These are phyloP conservation scores for Cnidoscolus chayamansa DNA, from an alignment of 441 rosid genomes.

Conservation along the genomic window DNA sequence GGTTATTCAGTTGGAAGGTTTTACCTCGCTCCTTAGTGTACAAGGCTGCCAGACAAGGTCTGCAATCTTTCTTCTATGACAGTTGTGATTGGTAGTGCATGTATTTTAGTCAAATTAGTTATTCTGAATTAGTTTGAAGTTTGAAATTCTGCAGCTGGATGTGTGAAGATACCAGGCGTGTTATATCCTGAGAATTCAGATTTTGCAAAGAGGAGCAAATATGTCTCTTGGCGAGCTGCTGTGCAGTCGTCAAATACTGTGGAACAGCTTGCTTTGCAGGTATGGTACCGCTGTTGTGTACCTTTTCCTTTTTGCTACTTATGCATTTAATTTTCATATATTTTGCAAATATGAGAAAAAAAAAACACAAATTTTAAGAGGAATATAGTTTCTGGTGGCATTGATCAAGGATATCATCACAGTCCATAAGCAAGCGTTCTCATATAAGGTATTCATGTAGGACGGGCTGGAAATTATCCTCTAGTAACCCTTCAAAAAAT, in stretches of 20 bases:
- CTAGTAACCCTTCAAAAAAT: not conserved
- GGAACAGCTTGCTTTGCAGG: conserved; percentile 92
- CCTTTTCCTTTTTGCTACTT: not conserved
- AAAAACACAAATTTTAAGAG: not conserved
- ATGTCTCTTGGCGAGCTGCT: conserved; percentile 81
- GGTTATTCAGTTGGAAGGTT: conserved; percentile 79
- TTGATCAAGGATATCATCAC: not conserved
- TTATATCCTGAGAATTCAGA: conserved; percentile 87
- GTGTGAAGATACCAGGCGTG: conserved; percentile 66
- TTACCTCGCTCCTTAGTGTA: conserved; percentile 60
- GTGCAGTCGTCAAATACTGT: conserved; percentile 79
- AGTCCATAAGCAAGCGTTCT: not conserved
- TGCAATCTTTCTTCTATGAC: conserved; percentile 25
- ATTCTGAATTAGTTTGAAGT: conserved; percentile 46
- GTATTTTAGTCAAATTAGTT: conserved; percentile 28
- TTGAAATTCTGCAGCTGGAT: conserved; percentile 71
- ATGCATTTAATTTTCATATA: not conserved
- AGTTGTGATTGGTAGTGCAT: conserved; percentile 17
- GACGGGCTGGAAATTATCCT: not conserved
- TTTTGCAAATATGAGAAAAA: not conserved
- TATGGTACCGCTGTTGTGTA: conserved; percentile 19
- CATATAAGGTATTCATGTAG: too few species aligned
- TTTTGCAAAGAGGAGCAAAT: conserved; percentile 76
- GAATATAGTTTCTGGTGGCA: not conserved
- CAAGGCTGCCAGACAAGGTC: conserved; percentile 96